Conservation (phyloP, 306 rosid species). For the Sphenostylis stenocarpa region DNA sequence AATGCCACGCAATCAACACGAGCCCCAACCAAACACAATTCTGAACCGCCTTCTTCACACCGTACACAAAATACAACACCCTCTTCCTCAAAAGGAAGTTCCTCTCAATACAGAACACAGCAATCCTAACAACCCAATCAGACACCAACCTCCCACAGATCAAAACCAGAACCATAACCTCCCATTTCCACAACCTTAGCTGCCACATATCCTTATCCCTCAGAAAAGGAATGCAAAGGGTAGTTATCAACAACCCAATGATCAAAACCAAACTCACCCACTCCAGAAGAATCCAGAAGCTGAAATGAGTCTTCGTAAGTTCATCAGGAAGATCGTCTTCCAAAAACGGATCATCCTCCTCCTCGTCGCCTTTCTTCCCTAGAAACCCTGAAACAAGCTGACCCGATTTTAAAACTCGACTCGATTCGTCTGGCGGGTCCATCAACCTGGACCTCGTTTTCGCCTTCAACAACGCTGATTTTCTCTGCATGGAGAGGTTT, state of each 20-base stretch:
- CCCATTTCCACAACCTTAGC: slow-evolving; percentile 82
- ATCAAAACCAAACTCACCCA: slow-evolving; percentile 71
- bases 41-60: slow-evolving; percentile 70
- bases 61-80: slow-evolving; percentile 83
- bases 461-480: slow-evolving; percentile 44
- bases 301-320: slow-evolving; percentile 41
- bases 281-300: slow-evolving; percentile 51
- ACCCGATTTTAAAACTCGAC: slow-evolving; percentile 50
- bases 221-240: slow-evolving; percentile 43
- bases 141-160: slow-evolving; percentile 87
- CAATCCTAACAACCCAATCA: slow-evolving; percentile 63
- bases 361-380: slow-evolving; percentile 47
- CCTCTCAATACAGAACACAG: slow-evolving; percentile 71
- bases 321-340: slow-evolving; percentile 74
- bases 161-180: slow-evolving; percentile 63
- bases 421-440: slow-evolving; percentile 79
- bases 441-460: slow-evolving; percentile 71
- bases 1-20: slow-evolving; percentile 73
- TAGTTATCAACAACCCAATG: slow-evolving; percentile 46
- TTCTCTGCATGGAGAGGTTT: slow-evolving; percentile 57
- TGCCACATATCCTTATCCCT: slow-evolving; percentile 54
- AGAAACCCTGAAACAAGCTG: slow-evolving; percentile 57
- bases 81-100: slow-evolving; percentile 73
- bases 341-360: slow-evolving; percentile 72
- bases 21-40: slow-evolving; percentile 84